Conservation (phyloP, 2,329 filamentous ascomycete species). For the Apiospora phragmitis region DNA sequence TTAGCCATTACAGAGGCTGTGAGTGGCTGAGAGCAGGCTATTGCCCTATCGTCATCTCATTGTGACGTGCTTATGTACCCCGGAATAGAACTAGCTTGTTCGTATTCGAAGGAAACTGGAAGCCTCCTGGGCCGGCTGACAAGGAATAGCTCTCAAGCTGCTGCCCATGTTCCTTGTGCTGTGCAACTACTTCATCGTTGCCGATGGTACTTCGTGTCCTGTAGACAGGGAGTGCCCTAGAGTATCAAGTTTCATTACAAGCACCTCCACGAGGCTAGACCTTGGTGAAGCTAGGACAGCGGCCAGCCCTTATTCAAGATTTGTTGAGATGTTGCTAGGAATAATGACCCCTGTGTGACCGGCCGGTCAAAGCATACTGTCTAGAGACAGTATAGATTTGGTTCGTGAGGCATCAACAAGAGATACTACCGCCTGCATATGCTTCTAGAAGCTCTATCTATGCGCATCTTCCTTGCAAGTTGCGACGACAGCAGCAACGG, state of each 20-base stretch:
- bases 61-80: background rate
- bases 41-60: background rate
- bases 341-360: background rate
- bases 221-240: background rate
- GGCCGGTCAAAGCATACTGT: background rate
- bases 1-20: background rate
- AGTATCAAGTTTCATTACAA: background rate
- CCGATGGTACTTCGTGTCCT: background rate
- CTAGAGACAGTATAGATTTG: background rate
- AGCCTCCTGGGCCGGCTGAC: background rate
- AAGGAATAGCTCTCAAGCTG: background rate
- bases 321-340: background rate
- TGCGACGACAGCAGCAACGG: background rate
- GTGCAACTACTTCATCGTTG: background rate
- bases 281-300: background rate
- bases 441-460: background rate
- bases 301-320: background rate
- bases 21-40: background rate
- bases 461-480: background rate
- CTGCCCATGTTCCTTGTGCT: background rate
- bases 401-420: background rate
- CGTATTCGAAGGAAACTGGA: background rate
- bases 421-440: background rate
- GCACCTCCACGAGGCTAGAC: background rate
- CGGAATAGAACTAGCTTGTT: background rate